Evolutionary conservation across 768 basidiomycete species (phyloP), one percentile per base, ranked within the genome.

Genomic region (Peribolospora kevripleyi): DNA sequence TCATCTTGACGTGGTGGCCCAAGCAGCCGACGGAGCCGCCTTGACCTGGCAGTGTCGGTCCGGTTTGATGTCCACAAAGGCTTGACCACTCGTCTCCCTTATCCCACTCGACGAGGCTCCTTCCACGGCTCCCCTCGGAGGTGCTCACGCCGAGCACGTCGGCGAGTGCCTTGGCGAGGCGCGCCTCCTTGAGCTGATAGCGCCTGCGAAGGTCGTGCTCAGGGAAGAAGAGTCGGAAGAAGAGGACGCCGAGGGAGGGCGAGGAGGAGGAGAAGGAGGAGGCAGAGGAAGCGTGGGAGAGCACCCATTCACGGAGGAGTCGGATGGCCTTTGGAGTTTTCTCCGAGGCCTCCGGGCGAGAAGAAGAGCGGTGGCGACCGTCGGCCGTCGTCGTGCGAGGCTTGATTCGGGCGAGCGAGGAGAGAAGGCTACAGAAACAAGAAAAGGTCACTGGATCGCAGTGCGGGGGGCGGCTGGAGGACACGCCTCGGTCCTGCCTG

Each of bases 181-280:
- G 25, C 11, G 51, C 37, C 42, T 55, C 56, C 7, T 51, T 50
- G 43, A 57, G 7, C 39, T n/a, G 48, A 6, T 11, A 11, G 46
- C 60, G 61, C 36, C 88, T 72, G 11, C 73, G 66, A 1, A 69
- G 61, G 57, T 88, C 84, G 55, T 84, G 78, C 57, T 88, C 79
- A 0, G 88, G 86, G 63, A 88, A 90, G n/a, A 91, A 68, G 4
- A 87, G 66, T 6, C 77, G 75, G 61, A 90, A 79, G 40, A 84
- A 67, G 5, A 73, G 72, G 10, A 72, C 70, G 7, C 78, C 76
- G 0, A 25, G 25, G 25, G 25, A 25, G 25, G 25, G 25, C 25
- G 25, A 25, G 25, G 25, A 25, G 25, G 25, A 25, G 25, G 25
- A n/a, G 76, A 78, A 4, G 74, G 72, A 0, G 64, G 63, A 0